Conservation (phyloP, 805 yeast species). For the Spathaspora boniae region DNA sequence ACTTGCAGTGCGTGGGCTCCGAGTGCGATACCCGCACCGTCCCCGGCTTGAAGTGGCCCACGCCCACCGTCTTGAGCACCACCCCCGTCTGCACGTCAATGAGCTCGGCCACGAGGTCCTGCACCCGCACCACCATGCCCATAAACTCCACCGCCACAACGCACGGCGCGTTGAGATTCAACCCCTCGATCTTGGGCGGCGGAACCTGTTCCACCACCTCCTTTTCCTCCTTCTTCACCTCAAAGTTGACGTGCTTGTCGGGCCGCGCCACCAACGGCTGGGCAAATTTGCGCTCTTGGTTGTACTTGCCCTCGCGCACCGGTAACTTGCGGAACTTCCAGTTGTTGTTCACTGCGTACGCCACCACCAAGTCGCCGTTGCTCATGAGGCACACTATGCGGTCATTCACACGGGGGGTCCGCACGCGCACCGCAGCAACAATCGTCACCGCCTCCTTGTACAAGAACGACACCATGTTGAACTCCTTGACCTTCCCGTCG, state of each 20-base stretch:
- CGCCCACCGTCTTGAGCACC: slow-evolving; percentile 54
- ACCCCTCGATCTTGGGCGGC: slow-evolving; percentile 1
- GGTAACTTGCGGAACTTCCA: slow-evolving; percentile 58
- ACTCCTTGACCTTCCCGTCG: slow-evolving; percentile 40
- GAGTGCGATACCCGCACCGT: slow-evolving; percentile 71
- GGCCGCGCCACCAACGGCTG: slow-evolving; percentile 2
- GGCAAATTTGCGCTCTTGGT: slow-evolving; percentile 18
- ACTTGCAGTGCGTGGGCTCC: slow-evolving; percentile 83
- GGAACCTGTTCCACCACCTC: background rate
- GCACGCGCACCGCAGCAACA: slow-evolving; percentile 51
- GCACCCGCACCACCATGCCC: slow-evolving; percentile 67
- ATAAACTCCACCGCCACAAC: slow-evolving; percentile 52
- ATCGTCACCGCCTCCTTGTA: slow-evolving; percentile 23
- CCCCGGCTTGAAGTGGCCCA: slow-evolving; percentile 60
- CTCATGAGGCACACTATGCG: slow-evolving; percentile 55
- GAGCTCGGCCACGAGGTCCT: slow-evolving; percentile 54
- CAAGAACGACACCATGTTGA: slow-evolving; percentile 22
- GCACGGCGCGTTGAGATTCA: slow-evolving; percentile 5
- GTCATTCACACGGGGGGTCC: slow-evolving; percentile 74
- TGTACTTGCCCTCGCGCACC: slow-evolving; percentile 46
- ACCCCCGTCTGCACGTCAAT: slow-evolving; percentile 80
- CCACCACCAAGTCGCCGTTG: slow-evolving; percentile 48
- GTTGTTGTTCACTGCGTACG: slow-evolving; percentile 59
- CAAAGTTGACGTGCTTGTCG: slow-evolving; percentile 12
- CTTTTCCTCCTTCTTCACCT: slow-evolving; percentile 6